Conservation (phyloP, 441 rosid species). For the Pelargonium cotyledonis region DNA sequence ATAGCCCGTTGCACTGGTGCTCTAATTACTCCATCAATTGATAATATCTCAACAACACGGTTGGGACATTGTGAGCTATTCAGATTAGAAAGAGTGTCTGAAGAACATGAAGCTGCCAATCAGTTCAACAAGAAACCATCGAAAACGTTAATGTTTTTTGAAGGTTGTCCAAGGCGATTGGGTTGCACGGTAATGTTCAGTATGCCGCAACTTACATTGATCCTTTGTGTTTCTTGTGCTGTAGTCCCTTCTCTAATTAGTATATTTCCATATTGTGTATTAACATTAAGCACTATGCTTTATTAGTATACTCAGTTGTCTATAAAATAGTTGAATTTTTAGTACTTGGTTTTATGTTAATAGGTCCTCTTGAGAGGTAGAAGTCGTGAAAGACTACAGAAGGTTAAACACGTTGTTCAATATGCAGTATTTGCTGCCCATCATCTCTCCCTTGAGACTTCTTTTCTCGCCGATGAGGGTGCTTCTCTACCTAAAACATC, state of each 20-base stretch:
- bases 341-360: conserved; percentile 18
- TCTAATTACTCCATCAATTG: conserved; percentile 83
- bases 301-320: background rate
- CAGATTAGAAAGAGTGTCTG: conserved; percentile 70
- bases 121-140: conserved; percentile 69
- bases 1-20: conserved; percentile 96
- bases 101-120: conserved; percentile 75
- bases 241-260: background rate
- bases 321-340: conserved; percentile 10
- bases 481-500: conserved; percentile 82
- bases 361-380: conserved; percentile 95
- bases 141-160: conserved; percentile 95
- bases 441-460: conserved; percentile 89
- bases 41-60: conserved; percentile 77
- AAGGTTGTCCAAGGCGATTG: conserved; percentile 94
- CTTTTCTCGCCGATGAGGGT: conserved; percentile 97
- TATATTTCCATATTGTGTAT: background rate
- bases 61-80: conserved; percentile 83
- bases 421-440: conserved; percentile 98
- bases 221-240: background rate
- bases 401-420: conserved; percentile 89
- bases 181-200: conserved; percentile 85
- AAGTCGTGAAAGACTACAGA: conserved; percentile 74
- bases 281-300: background rate
- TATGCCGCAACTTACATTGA: conserved; percentile 4